phyloP scores from a whole-genome alignment of 805 yeast species.

The Maudiozyma saulgeensis region DNA sequence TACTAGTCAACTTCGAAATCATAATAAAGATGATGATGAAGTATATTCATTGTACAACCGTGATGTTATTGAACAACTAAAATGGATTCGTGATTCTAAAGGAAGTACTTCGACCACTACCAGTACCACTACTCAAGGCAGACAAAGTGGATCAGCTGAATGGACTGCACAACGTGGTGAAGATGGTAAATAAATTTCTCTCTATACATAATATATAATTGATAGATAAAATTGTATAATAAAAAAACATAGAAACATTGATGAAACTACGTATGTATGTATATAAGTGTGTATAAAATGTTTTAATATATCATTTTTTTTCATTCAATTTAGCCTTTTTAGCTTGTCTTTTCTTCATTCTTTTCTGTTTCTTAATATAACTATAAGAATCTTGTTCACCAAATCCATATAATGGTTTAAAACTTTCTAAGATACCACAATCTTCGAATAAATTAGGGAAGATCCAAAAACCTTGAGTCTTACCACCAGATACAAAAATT shows the following conservation, averaged over 20 bases:
- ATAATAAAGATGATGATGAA: conserved; percentile 28
- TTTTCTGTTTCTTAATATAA: conserved; percentile 25
- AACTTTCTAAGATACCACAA: conserved; percentile 87
- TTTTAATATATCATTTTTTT: background rate
- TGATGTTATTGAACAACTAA: conserved; percentile 30
- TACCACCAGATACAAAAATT: conserved; percentile 32
- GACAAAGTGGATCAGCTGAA: conserved; percentile 66
- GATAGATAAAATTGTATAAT: background rate
- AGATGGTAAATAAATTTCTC: conserved; percentile 34
- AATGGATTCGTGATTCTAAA: conserved; percentile 10
- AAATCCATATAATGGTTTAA: conserved; percentile 83
- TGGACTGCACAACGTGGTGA: conserved; percentile 84
- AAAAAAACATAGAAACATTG: background rate
- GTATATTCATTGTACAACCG: conserved; percentile 27
- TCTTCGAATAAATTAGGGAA: conserved; percentile 95
- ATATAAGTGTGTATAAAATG: background rate
- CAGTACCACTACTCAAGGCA: conserved; percentile 15
- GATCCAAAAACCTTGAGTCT: conserved; percentile 70
- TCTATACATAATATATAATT: background rate
- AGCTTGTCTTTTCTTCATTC: conserved; percentile 22
- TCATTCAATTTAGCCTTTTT: conserved; percentile 9
- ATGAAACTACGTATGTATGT: conserved; percentile 1
- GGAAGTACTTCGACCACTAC: background rate
- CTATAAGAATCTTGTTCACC: conserved; percentile 38
- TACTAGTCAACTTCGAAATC: conserved; percentile 30